Percentiles rank a stretch among this genome's conserved stretches.
These are phyloP conservation scores for Penicillium pulvis DNA, from an alignment of 495 filamentous ascomycete species.

Conservation along the genomic window DNA sequence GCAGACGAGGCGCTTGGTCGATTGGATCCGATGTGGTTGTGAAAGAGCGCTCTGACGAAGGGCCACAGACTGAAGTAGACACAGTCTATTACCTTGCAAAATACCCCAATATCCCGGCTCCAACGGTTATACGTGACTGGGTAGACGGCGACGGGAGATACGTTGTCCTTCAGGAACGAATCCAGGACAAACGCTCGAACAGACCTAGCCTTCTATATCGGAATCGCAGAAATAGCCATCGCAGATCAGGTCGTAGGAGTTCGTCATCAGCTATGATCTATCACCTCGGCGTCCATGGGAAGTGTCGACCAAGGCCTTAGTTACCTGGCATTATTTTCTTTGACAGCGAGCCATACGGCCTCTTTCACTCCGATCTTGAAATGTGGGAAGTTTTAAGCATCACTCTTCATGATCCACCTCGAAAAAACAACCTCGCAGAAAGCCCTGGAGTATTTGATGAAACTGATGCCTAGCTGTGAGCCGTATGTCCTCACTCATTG, in stretches of 20 bases:
- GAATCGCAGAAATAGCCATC: too few relatives aligned
- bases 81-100: not conserved
- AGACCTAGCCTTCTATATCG: too few relatives aligned
- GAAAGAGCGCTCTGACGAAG: not conserved
- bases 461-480: conserved; percentile 26
- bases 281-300: too few relatives aligned
- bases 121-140: not conserved
- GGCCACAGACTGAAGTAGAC: not conserved
- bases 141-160: too few relatives aligned
- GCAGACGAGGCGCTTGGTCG: not conserved
- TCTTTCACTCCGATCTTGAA: not conserved
- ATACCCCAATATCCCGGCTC: not conserved
- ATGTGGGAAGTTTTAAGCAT: not conserved
- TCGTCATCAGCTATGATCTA: too few relatives aligned
- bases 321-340: not conserved
- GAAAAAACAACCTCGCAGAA: not conserved
- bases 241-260: too few relatives aligned
- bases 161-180: too few relatives aligned
- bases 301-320: not conserved
- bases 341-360: not conserved
- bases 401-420: not conserved
- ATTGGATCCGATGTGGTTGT: not conserved
- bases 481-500: too few relatives aligned
- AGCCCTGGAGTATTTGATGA: not conserved
- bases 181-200: too few relatives aligned